phyloP scores from a whole-genome alignment of 2,329 filamentous ascomycete genomes.

The Colletotrichum nymphaeae region DNA sequence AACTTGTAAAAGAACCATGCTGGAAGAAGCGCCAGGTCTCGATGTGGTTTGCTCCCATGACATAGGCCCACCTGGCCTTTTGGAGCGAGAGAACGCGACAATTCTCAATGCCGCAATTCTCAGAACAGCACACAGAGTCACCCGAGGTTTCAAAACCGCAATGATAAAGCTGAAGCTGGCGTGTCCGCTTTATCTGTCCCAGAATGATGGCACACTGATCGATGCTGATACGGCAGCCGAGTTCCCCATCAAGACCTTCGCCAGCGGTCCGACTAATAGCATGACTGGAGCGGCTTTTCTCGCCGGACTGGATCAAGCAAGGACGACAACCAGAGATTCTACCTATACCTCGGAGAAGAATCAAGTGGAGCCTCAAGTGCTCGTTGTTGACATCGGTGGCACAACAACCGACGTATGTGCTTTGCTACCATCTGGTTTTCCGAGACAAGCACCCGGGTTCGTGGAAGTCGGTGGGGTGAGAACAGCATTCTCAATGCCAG shows the following conservation, averaged over 20 bases:
- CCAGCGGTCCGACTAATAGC: conserved; percentile 65
- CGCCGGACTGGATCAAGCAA: conserved; percentile 54
- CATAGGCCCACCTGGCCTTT: conserved; percentile 56
- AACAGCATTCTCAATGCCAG: conserved; percentile 68
- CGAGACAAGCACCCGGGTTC: conserved; percentile 68
- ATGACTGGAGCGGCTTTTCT: conserved; percentile 66
- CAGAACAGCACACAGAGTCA: conserved; percentile 57
- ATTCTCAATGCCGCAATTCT: conserved; percentile 66
- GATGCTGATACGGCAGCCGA: conserved; percentile 58
- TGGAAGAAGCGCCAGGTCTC: conserved; percentile 47
- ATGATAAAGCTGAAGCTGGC: conserved; percentile 53
- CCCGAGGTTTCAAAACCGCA: conserved; percentile 58
- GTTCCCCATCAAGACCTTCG: conserved; percentile 64
- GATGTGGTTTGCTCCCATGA: conserved; percentile 55
- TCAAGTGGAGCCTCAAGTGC: conserved; percentile 43
- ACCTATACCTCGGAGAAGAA: not conserved
- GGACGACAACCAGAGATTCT: not conserved
- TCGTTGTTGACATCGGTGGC: conserved; percentile 70
- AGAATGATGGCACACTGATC: conserved; percentile 65
- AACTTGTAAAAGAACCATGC: conserved; percentile 50
- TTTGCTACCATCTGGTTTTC: conserved; percentile 68
- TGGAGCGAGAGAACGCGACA: conserved; percentile 64
- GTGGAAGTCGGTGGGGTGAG: conserved; percentile 68
- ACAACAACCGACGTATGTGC: conserved; percentile 71
- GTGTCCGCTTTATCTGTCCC: conserved; percentile 61